Conservation (phyloP, 2,329 filamentous ascomycete species). For the Trichoderma hamatum region DNA sequence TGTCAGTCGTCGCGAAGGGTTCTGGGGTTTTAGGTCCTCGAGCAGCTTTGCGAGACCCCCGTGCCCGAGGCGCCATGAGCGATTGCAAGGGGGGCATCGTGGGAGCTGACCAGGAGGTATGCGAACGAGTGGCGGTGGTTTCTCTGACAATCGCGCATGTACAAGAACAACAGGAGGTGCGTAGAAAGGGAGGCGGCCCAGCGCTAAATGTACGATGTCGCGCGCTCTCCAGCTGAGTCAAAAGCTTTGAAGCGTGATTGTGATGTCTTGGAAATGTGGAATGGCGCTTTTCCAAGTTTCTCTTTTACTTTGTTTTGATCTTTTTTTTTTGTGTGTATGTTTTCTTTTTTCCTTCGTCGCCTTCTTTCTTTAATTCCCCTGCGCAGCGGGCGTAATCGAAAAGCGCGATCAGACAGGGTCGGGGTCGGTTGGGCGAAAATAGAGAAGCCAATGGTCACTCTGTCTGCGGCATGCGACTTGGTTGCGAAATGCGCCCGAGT, state of each 20-base stretch:
- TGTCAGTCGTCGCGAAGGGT: slow-evolving; percentile 44
- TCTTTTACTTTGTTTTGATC: slow-evolving; percentile 1
- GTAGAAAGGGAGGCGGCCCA: neutral
- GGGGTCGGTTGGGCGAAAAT: neutral
- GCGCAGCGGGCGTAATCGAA: slow-evolving; percentile 4
- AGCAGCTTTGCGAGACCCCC: slow-evolving; percentile 45
- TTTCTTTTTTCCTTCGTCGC: neutral
- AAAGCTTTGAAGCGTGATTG: slow-evolving; percentile 18
- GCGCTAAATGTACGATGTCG: slow-evolving; percentile 10
- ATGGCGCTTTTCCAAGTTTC: slow-evolving; percentile 4
- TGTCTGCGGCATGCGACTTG: slow-evolving; percentile 6
- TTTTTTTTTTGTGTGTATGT: neutral
- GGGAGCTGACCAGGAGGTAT: slow-evolving; percentile 31
- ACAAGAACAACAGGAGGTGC: neutral
- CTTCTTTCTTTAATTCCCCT: neutral
- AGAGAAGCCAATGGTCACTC: neutral
- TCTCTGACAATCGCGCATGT: neutral
- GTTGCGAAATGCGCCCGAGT: slow-evolving; percentile 18
- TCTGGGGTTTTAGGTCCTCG: slow-evolving; percentile 56
- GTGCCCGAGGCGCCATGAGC: slow-evolving; percentile 49
- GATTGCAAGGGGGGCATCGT: slow-evolving; percentile 53
- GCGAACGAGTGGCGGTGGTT: slow-evolving; percentile 21
- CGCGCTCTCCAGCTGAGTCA: slow-evolving; percentile 11
- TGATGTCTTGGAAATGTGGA: slow-evolving; percentile 24
- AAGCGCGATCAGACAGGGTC: slow-evolving; percentile 6